Evolutionary conservation across 345 rosid genomes (phyloP).

Genomic region (Corchorus olitorius): DNA sequence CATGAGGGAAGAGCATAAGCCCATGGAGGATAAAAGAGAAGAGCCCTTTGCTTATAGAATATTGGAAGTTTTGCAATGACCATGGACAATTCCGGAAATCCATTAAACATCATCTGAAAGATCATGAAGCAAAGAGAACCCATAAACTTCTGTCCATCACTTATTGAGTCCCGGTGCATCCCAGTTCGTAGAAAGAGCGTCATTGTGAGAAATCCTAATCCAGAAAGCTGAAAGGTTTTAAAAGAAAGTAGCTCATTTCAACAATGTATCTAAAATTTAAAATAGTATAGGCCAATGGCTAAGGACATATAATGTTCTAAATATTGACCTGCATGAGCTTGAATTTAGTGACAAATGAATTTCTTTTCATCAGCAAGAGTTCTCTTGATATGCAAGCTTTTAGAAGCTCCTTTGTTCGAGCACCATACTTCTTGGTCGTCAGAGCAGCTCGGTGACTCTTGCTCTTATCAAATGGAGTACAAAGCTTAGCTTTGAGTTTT

Average conservation of each 20-base stretch:
- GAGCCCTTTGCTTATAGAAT: conserved; percentile 79
- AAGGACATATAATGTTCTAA: neutral
- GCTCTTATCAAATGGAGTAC: conserved; percentile 45
- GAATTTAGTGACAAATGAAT: conserved; percentile 50
- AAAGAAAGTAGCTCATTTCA: neutral
- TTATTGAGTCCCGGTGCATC: conserved; percentile 44
- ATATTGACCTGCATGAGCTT: conserved; percentile 47
- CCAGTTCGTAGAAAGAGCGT: conserved; percentile 61
- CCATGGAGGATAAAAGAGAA: conserved; percentile 77
- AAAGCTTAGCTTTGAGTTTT: conserved; percentile 42
- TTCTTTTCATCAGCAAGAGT: conserved; percentile 63
- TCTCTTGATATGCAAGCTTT: conserved; percentile 60
- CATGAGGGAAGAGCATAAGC: conserved; percentile 72
- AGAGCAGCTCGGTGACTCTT: conserved; percentile 66
- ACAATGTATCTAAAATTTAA: neutral
- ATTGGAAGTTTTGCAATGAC: conserved; percentile 75
- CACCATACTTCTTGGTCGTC: conserved; percentile 49
- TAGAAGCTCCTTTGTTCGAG: conserved; percentile 49
- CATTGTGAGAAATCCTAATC: conserved; percentile 35
- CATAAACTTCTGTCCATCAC: conserved; percentile 49
- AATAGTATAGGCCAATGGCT: neutral
- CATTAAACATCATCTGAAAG: conserved; percentile 56
- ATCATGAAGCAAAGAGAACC: conserved; percentile 66
- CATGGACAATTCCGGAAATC: conserved; percentile 68
- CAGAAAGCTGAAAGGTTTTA: conserved; percentile 33